These are phyloP conservation scores for Strobilomyces echinocephalus DNA, from an alignment of 768 basidiomycete species.

Conservation along the genomic window DNA sequence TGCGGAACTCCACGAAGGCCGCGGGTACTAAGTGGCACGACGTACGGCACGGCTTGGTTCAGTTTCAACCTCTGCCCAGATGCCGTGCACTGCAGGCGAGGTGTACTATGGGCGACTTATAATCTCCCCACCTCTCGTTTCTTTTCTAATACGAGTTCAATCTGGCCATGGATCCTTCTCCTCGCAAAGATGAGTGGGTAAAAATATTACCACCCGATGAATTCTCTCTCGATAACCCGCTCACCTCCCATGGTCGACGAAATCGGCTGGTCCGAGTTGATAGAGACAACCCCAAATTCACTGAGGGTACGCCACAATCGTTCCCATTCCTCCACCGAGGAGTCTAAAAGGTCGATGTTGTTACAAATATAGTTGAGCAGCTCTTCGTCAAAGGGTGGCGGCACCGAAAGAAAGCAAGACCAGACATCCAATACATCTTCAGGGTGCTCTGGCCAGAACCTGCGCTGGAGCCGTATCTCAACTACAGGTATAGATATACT, in stretches of 20 bases:
- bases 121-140: conserved; percentile 8
- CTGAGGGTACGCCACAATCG: conserved; percentile 34
- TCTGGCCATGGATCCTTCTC: conserved; percentile 16
- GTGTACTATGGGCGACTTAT: conserved; percentile 20
- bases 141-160: background rate
- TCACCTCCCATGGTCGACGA: conserved; percentile 32
- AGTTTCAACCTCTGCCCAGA: conserved; percentile 11
- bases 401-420: conserved; percentile 49
- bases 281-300: conserved; percentile 32
- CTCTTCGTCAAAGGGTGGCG: conserved; percentile 52
- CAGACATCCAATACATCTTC: conserved; percentile 46
- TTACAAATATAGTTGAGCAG: conserved; percentile 38
- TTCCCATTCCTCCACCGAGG: background rate
- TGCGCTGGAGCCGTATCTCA: conserved; percentile 40
- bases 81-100: conserved; percentile 22
- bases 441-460: conserved; percentile 46
- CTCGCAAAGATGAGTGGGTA: conserved; percentile 24
- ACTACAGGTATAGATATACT: conserved; percentile 38
- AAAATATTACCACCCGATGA: conserved; percentile 29
- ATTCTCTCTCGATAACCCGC: conserved; percentile 39
- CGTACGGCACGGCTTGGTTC: conserved; percentile 8
- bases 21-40: background rate
- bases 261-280: conserved; percentile 42
- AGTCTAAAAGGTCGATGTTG: background rate
- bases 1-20: conserved; percentile 12